Evolutionary conservation across 305 asterid genomes (phyloP), one percentile per base, ranked within the genome.

Genomic region (Fraxinus dipetala): DNA sequence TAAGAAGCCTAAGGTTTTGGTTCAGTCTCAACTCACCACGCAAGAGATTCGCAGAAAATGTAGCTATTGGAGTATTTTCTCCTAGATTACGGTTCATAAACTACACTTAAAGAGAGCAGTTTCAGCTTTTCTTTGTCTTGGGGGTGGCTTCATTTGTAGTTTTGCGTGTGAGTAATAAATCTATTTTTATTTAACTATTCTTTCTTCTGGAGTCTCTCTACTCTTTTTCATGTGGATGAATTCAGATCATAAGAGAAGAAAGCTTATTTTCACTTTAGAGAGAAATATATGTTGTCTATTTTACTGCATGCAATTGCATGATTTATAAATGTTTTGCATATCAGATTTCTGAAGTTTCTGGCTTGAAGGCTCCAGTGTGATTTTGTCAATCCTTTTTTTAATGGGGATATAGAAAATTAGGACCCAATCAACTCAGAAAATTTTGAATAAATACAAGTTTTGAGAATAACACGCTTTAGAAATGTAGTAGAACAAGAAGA

Each of bases 21-120:
- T 26, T 48, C 38, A 79, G 35, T 72, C 59, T 36, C 10, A 18
- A 6, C 61, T 51, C 65, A 36, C 73, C 79, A 36, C 16, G 18
- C 48, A 76, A 81, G 75, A 70, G 45, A 67, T 86, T 75, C 75
- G 72, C 75, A 13, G 63, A 78, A 48, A 78, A 63, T 76, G 32
- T 80, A 84, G 88, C 61, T 78, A 81, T 81, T 76, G 82, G 80
- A 67, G 72, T 67, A 31, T 72, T 20, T 79, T 80, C 84, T 77
- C 83, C 81, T 10, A 40, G 36, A 74, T 74, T 79, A 72, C 80
- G 28, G 83, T 30, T 81, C 80, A 87, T 85, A 87, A 82, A 87
- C 93, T 89, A 80, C 77, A 85, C 82, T 83, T 84, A 90, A 30
- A 81, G 87, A 38, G 80, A 85, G 81, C 89, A 79, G 72, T 81